Evolutionary conservation across 345 rosid genomes (phyloP).

Genomic region (Microcos paniculata): DNA sequence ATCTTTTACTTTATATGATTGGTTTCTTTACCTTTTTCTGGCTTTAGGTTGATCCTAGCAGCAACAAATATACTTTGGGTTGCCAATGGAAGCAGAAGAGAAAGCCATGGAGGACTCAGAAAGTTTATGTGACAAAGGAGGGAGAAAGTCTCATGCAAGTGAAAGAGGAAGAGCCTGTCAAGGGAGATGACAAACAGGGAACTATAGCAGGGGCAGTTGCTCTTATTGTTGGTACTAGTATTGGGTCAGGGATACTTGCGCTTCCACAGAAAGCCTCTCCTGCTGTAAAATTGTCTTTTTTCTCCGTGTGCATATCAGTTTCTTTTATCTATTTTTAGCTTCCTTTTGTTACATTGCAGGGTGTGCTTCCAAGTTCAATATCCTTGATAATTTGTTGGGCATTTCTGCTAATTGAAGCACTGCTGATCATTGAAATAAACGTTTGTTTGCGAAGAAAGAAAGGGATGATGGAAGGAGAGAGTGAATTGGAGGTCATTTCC

Average conservation of each 20-base stretch:
- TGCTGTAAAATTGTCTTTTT: conserved; percentile 41
- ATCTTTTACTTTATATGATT: not conserved
- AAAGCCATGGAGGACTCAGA: conserved; percentile 6
- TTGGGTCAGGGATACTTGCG: conserved; percentile 65
- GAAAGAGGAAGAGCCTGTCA: conserved; percentile 6
- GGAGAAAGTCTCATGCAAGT: conserved; percentile 8
- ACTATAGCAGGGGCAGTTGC: conserved; percentile 58
- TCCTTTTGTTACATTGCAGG: conserved; percentile 23
- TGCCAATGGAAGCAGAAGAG: conserved; percentile 29
- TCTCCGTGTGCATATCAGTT: not conserved
- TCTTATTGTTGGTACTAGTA: conserved; percentile 58
- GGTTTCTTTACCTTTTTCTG: not conserved
- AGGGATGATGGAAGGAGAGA: conserved; percentile 28
- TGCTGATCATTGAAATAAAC: conserved; percentile 56
- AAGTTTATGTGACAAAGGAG: conserved; percentile 12
- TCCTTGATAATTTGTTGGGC: conserved; percentile 52
- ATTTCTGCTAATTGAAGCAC: conserved; percentile 57
- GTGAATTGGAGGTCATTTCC: conserved; percentile 49
- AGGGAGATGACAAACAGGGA: conserved; percentile 39
- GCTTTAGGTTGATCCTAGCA: conserved; percentile 1
- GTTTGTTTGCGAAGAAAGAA: conserved; percentile 35
- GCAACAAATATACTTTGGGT: conserved; percentile 11
- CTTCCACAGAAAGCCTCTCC: conserved; percentile 60
- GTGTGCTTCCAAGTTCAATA: conserved; percentile 60
- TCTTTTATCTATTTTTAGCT: too few relatives aligned